Base-by-base conservation (phyloP, 495 filamentous ascomycete species). In the Aspergillus kassunensis region DNA sequence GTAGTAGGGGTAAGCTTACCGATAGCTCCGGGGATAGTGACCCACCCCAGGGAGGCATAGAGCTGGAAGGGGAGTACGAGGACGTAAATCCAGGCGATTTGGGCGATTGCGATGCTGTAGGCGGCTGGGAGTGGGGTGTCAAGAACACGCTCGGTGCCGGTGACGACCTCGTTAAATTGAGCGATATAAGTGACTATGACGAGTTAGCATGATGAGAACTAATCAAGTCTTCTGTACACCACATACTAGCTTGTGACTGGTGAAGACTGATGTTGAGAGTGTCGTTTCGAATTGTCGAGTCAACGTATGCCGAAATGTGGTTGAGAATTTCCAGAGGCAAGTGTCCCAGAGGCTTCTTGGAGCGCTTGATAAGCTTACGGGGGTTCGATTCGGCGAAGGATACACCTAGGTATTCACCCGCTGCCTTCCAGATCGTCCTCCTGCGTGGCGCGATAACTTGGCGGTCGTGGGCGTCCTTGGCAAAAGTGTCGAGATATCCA, bases 51-150 rank as follows among this genome's bases (percentile, higher is more conserved):
- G 2, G 66, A 56, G 1, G 64, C 53, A 56, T 78, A 82, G 8
- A 96, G 80, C 61, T 96, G 90, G 80, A 95, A 95, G 6, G 90
- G 90, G 2, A 96, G 80, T 3, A 89, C 69, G 23, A 91, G 65
- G 37, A 95, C 82, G 67, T 95, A 96, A 41, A 92, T 78, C 87
- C 88, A 91, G 29, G 89, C 87, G 58, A 95, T 92, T 58, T 95
- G 90, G 18, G 83, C 78, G 55, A 95, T 91, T 44, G 87, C 82
- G 60, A 96, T 96, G 42, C 78, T 80, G 75, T 96, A 96, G 18
- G 88, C 90, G 47, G 88, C 79, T 13, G 90, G 90, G 6, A 95
- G 74, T 3, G 90, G 90, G 2, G 90, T 96, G 64, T 85, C 88
- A 20, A 92, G 80, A 18, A 96, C 86, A 34, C 90, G 83, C 60